These are phyloP conservation scores for Physcomitrellopsis africana DNA, from an alignment of 225 moss, liverwort and hornwort species.

Conservation along the genomic window DNA sequence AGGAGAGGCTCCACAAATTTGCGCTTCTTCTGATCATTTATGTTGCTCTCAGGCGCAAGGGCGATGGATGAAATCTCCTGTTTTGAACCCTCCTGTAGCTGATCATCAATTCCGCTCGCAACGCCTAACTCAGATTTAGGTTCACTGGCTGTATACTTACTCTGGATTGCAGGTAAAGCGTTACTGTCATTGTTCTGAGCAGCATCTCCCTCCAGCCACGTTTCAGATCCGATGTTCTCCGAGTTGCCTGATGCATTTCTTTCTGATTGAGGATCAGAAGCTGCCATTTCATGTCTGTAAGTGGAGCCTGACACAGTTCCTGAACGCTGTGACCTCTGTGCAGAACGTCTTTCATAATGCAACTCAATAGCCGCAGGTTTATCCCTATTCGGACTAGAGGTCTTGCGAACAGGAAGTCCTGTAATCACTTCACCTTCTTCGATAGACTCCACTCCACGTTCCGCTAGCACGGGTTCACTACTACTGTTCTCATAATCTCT, in stretches of 20 bases:
- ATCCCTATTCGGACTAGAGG: conserved; percentile 31
- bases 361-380: conserved; percentile 28
- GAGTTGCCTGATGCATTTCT: not conserved
- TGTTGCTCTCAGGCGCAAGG: conserved; percentile 9
- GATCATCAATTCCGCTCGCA: not conserved
- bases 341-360: conserved; percentile 35
- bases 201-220: conserved; percentile 15
- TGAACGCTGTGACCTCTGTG: conserved; percentile 4
- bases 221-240: conserved; percentile 10
- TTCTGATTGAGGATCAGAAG: not conserved
- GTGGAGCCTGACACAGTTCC: conserved; percentile 1
- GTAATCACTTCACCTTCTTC: conserved; percentile 41
- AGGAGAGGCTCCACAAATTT: conserved; percentile 6
- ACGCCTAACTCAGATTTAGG: conserved; percentile 6
- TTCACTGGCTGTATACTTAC: conserved; percentile 8
- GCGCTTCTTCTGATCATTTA: conserved; percentile 6
- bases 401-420: conserved; percentile 28
- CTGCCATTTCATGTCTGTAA: not conserved
- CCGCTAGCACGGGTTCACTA: no score
- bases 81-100: conserved; percentile 9
- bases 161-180: conserved; percentile 2
- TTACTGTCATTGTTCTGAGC: conserved; percentile 20
- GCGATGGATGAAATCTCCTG: conserved; percentile 4
- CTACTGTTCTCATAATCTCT: no score
- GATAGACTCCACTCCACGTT: conserved; percentile 24